Percentiles rank a stretch among this genome's conserved stretches.
These are phyloP conservation scores for Plasmodium falciparum DNA, from an alignment of 169 alveolate species.

Conservation along the genomic window DNA sequence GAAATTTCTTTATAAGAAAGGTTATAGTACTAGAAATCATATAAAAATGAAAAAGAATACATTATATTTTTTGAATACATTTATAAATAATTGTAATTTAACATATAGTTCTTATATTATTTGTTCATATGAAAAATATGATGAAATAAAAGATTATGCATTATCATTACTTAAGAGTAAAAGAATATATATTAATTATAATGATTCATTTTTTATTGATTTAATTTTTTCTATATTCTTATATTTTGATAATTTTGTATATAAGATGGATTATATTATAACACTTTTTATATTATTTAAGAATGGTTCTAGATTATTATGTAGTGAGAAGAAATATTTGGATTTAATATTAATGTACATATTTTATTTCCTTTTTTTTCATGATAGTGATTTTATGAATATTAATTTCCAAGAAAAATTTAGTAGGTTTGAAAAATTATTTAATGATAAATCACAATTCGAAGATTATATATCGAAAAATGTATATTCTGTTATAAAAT, in stretches of 20 bases:
- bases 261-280: constrained; percentile 24
- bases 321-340: constrained; percentile 4
- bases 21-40: constrained; percentile 40
- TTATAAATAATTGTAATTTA: constrained; percentile 27
- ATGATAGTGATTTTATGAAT: constrained; percentile 1
- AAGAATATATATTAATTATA: constrained; percentile 31
- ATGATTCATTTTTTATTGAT: constrained; percentile 22
- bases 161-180: constrained; percentile 44
- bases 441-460: constrained; percentile 40
- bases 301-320: constrained; percentile 11
- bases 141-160: constrained; percentile 58
- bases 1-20: constrained; percentile 23
- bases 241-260: constrained; percentile 61
- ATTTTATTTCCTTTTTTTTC: constrained; percentile 33
- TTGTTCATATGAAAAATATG: constrained; percentile 58
- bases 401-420: constrained; percentile 18
- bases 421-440: constrained; percentile 3
- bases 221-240: constrained; percentile 31
- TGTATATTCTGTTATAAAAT: constrained; percentile 13
- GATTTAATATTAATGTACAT: constrained; percentile 17
- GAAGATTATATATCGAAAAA: constrained; percentile 11
- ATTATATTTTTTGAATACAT: constrained; percentile 42
- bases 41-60: constrained; percentile 72
- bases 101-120: constrained; percentile 43
- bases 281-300: constrained; percentile 28